Base-by-base conservation (phyloP, 352 stramenopile genomes). In the Phytophthora litchii region DNA sequence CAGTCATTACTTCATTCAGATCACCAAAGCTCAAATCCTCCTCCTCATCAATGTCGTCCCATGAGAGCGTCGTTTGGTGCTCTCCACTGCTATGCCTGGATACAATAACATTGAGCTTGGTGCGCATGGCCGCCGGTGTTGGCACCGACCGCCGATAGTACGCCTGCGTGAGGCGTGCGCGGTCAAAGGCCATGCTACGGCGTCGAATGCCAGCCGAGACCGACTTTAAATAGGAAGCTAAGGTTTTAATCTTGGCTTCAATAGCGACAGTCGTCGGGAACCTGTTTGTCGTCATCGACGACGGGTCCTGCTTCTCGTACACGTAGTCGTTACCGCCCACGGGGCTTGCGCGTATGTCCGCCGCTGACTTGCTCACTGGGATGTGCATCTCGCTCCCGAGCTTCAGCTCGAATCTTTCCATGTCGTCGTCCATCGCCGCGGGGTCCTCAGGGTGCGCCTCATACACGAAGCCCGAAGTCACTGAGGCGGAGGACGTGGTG, bases 81-180 rank as follows among this genome's bases (percentile, higher is more conserved):
- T 73, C 70, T 27, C 53, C 72, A 31, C 70, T 77, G 55, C 73
- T 83, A 67, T 78, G 64, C 16, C 67, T 67, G 9, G 67, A 72
- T 42, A 75, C 67, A 37, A 78, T 73, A 17, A 71, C 64, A 45
- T 78, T 80, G 8, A 80, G 47, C 47, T 83, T 83, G n/a, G 67
- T 76, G 21, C 70, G 63, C 46, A 70, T 66, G 29, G 64, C 60
- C 8, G 63, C 63, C 3, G 67, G 57, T 3, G 67, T 63, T 21
- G 73, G 73, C 10, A 77, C 73, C 1, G 73, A 83, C 23, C 61
- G 56, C n/a, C 73, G 67, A 52, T 79, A 74, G 34, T 80, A 78
- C 46, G 71, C 72, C 45, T 80, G 67, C 12, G 66, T 70, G 36
- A 83, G 67, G 43, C 72, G 67, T 52, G 68, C 47, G 40, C 66